These are phyloP conservation scores for Reticulascus tulasneorum DNA, from an alignment of 2,329 filamentous ascomycete genomes.

Conservation along the genomic window DNA sequence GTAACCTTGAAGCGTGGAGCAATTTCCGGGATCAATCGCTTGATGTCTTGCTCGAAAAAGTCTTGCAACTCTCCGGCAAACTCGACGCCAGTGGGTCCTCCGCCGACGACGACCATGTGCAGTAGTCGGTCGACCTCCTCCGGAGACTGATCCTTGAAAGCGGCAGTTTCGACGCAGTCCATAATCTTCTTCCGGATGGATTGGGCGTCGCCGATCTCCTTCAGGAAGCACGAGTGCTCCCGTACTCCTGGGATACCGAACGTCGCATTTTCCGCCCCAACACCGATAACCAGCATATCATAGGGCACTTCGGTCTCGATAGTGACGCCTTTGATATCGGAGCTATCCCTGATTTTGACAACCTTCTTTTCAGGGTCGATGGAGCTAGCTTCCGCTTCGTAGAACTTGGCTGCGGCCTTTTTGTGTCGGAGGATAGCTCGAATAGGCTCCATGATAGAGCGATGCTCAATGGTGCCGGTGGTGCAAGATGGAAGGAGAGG, in stretches of 20 bases:
- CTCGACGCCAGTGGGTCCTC: conserved; percentile 94
- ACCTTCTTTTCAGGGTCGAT: conserved; percentile 90
- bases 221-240: conserved; percentile 95
- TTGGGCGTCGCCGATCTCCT: conserved; percentile 96
- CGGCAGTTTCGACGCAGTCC: conserved; percentile 98
- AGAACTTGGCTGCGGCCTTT: conserved; percentile 89
- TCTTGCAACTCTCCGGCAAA: conserved; percentile 98
- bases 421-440: conserved; percentile 95
- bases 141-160: conserved; percentile 89
- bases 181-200: conserved; percentile 97
- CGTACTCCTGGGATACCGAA: conserved; percentile 95
- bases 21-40: conserved; percentile 97
- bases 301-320: conserved; percentile 87
- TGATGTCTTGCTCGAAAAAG: conserved; percentile 97
- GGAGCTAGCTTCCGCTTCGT: conserved; percentile 95
- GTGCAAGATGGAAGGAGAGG: conserved; percentile 96
- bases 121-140: conserved; percentile 91
- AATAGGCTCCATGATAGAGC: conserved; percentile 99
- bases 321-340: conserved; percentile 81
- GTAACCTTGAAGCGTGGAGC: conserved; percentile 94
- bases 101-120: conserved; percentile 95
- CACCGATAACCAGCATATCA: conserved; percentile 96
- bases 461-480: conserved; percentile 95
- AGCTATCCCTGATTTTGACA: conserved; percentile 86
- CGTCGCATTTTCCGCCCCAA: conserved; percentile 96